Evolutionary conservation across 1,139 yeast genomes (phyloP).

Genomic region (Ogataea hybrid): DNA sequence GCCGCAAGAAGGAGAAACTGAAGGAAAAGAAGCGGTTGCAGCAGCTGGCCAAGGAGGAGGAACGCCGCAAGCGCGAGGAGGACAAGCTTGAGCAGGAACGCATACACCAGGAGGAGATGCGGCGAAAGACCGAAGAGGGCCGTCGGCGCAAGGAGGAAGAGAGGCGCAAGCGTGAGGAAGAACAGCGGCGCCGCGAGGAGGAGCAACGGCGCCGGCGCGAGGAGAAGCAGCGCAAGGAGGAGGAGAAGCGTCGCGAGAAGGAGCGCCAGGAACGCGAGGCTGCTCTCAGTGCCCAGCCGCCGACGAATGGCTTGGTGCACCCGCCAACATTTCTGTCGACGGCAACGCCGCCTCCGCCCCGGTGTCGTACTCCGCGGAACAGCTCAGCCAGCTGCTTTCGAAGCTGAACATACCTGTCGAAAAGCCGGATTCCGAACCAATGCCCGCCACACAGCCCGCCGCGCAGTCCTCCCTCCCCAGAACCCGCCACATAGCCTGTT

Average conservation of each 20-base stretch:
- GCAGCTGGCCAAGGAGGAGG: constrained; percentile 76
- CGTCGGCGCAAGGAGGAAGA: constrained; percentile 50
- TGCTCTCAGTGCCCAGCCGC: constrained; percentile 5
- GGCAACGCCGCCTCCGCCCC: not conserved
- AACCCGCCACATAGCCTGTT: not conserved
- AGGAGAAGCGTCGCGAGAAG: constrained; percentile 33
- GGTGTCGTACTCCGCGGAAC: constrained; percentile 16
- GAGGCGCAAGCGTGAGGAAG: constrained; percentile 49
- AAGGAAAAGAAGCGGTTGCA: constrained; percentile 73
- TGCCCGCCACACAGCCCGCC: not conserved
- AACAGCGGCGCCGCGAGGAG: constrained; percentile 41
- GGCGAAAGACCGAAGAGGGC: constrained; percentile 54
- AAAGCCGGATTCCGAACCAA: not conserved
- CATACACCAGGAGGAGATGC: constrained; percentile 51
- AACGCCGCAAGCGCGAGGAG: constrained; percentile 56
- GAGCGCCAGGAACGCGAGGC: constrained; percentile 21
- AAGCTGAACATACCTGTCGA: constrained; percentile 8
- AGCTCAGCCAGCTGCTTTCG: constrained; percentile 14
- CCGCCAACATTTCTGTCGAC: constrained; percentile 1
- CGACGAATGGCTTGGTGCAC: too few species aligned
- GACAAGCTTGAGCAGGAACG: constrained; percentile 60
- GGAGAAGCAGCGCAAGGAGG: constrained; percentile 42
- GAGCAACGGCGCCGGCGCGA: constrained; percentile 38
- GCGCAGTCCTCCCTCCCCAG: not conserved
- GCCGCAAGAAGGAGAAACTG: constrained; percentile 70